These are phyloP conservation scores for Ceriops tagal DNA, from an alignment of 345 rosid genomes.

Conservation along the genomic window DNA sequence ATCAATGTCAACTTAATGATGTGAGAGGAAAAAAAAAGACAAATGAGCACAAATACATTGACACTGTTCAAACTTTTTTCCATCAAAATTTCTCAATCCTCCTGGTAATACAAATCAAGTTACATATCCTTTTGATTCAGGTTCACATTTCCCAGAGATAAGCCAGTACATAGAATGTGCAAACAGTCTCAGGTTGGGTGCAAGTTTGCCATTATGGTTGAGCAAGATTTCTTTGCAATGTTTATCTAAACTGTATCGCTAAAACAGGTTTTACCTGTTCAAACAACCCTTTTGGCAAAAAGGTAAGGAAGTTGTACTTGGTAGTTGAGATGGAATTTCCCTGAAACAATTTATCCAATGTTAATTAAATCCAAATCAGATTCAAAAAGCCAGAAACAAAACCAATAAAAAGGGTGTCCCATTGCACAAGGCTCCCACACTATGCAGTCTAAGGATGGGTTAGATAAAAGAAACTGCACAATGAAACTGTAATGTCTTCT, in stretches of 20 bases:
- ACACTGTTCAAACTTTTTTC: not conserved
- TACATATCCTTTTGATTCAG: not conserved
- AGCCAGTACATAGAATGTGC: not conserved
- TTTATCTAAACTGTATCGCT: constrained; percentile 1
- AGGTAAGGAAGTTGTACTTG: constrained; percentile 90
- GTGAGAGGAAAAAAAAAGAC: not conserved
- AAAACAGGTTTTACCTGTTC: constrained; percentile 74
- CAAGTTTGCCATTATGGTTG: not conserved
- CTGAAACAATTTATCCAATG: constrained; percentile 39
- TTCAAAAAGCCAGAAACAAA: constrained; percentile 5
- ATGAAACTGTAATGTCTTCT: too few species aligned
- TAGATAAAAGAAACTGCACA: too few species aligned
- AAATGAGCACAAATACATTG: not conserved
- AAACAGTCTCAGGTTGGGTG: not conserved
- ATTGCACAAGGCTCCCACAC: not conserved
- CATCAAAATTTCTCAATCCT: not conserved
- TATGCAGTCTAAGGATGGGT: not conserved
- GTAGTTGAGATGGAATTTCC: constrained; percentile 94
- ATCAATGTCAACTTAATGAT: too few species aligned
- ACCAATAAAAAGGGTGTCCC: not conserved
- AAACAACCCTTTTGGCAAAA: constrained; percentile 93
- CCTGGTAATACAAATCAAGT: not conserved
- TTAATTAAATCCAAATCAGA: constrained; percentile 17
- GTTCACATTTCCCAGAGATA: not conserved
- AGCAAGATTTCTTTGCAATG: not conserved